Percentiles rank a stretch among this genome's conserved stretches.
Evolutionary conservation across 2,329 filamentous ascomycete species (phyloP).

Genomic region (Colletotrichum navitas): DNA sequence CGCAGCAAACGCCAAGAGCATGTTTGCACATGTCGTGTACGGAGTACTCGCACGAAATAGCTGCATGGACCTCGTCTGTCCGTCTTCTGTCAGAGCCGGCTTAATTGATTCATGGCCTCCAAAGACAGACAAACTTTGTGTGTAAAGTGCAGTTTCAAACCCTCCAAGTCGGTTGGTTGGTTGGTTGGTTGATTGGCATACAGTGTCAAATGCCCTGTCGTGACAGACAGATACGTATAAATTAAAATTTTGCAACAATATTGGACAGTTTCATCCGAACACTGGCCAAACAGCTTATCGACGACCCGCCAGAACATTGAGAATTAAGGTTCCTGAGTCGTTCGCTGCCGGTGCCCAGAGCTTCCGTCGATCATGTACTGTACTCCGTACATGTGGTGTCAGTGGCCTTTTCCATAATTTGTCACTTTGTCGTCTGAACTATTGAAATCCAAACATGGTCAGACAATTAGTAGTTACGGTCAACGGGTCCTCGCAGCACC

Average conservation of each 20-base stretch:
- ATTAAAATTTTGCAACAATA: neutral
- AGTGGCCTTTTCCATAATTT: slow-evolving; percentile 12
- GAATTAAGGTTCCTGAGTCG: slow-evolving; percentile 28
- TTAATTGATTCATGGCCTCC: neutral
- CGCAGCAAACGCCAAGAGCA: neutral
- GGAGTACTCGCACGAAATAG: slow-evolving; percentile 9
- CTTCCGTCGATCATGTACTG: slow-evolving; percentile 13
- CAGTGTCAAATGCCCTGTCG: neutral
- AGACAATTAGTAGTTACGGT: neutral
- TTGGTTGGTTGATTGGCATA: neutral
- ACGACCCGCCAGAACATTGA: slow-evolving; percentile 11
- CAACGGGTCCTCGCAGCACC: slow-evolving; percentile 10
- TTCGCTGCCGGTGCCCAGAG: slow-evolving; percentile 11
- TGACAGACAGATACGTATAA: neutral
- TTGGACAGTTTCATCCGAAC: slow-evolving; percentile 27
- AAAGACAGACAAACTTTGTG: slow-evolving; percentile 15
- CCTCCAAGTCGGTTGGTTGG: neutral
- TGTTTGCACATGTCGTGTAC: neutral
- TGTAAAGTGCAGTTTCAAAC: neutral
- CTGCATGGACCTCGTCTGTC: neutral
- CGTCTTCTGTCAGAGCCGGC: slow-evolving; percentile 1
- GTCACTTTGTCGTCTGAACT: slow-evolving; percentile 25
- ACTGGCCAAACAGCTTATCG: slow-evolving; percentile 12
- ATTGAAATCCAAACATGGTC: neutral
- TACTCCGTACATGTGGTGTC: neutral